phyloP scores from a whole-genome alignment of 2,329 filamentous ascomycete species.

The Pestalotiopsis sp. region DNA sequence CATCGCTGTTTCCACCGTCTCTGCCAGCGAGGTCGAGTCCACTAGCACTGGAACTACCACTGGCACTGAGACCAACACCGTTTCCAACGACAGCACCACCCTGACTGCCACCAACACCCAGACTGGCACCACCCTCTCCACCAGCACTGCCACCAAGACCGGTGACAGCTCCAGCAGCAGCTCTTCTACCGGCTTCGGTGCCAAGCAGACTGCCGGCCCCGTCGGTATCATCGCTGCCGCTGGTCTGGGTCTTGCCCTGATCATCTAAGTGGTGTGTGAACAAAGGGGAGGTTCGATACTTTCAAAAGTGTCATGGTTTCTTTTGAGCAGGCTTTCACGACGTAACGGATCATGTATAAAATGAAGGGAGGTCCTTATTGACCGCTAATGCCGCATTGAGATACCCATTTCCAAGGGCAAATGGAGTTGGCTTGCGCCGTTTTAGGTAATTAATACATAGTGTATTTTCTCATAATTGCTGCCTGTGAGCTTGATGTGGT shows the following conservation, averaged over 20 bases:
- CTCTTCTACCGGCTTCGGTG: slow-evolving; percentile 10
- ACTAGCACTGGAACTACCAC: slow-evolving; percentile 3
- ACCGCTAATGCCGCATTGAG: slow-evolving; percentile 13
- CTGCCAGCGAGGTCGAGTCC: neutral
- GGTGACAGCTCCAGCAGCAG: slow-evolving; percentile 14
- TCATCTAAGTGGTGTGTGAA: slow-evolving; percentile 21
- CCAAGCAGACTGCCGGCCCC: slow-evolving; percentile 28
- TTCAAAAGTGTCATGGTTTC: neutral
- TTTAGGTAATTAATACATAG: slow-evolving; percentile 9
- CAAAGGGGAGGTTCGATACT: neutral
- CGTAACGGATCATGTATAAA: slow-evolving; percentile 14
- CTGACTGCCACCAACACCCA: slow-evolving; percentile 14
- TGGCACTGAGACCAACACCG: slow-evolving; percentile 4
- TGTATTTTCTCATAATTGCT: neutral
- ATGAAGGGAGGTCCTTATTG: neutral
- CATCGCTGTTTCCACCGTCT: neutral
- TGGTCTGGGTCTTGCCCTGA: slow-evolving; percentile 25
- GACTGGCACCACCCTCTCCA: slow-evolving; percentile 9
- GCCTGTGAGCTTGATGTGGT: neutral
- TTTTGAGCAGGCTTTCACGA: neutral
- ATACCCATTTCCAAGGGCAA: slow-evolving; percentile 11
- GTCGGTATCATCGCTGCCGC: slow-evolving; percentile 28
- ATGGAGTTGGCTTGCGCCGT: slow-evolving; percentile 8
- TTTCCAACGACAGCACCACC: slow-evolving; percentile 7
- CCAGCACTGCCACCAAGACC: slow-evolving; percentile 13